Percentiles rank a stretch among this genome's conserved stretches.
Conservation (phyloP, 345 rosid genomes). For the Euphorbia lathyris region DNA sequence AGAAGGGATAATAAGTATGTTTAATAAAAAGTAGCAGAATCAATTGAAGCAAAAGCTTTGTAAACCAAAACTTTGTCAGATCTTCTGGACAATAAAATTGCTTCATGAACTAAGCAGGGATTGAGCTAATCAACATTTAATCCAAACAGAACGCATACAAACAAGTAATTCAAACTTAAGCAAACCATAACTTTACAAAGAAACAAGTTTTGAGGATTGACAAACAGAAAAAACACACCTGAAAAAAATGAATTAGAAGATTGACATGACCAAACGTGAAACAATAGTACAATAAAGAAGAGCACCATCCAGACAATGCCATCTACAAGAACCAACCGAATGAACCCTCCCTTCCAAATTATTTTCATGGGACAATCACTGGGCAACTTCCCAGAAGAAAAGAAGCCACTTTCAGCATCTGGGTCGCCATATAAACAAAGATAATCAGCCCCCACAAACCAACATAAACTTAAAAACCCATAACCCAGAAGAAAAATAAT, state of each 20-base stretch:
- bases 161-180: background rate
- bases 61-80: background rate
- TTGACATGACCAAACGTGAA: constrained; percentile 90
- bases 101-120: background rate
- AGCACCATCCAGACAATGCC: constrained; percentile 89
- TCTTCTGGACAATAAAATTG: background rate
- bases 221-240: constrained; percentile 36
- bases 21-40: too few species aligned
- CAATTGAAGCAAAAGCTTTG: background rate
- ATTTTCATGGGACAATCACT: constrained; percentile 48
- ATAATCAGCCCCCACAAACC: background rate
- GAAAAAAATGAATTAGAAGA: constrained; percentile 72
- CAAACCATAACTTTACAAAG: background rate
- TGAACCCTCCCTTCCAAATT: constrained; percentile 71
- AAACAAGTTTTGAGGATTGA: background rate
- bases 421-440: constrained; percentile 14
- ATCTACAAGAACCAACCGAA: constrained; percentile 69
- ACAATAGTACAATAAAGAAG: constrained; percentile 57
- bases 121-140: background rate
- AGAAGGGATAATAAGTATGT: too few species aligned
- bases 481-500: background rate
- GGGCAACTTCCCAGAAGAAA: constrained; percentile 48
- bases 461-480: background rate
- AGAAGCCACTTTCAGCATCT: constrained; percentile 50
- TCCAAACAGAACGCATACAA: background rate